phyloP scores from a whole-genome alignment of 192 early-diverging fungal genomes.

The Coemansia sp. region DNA sequence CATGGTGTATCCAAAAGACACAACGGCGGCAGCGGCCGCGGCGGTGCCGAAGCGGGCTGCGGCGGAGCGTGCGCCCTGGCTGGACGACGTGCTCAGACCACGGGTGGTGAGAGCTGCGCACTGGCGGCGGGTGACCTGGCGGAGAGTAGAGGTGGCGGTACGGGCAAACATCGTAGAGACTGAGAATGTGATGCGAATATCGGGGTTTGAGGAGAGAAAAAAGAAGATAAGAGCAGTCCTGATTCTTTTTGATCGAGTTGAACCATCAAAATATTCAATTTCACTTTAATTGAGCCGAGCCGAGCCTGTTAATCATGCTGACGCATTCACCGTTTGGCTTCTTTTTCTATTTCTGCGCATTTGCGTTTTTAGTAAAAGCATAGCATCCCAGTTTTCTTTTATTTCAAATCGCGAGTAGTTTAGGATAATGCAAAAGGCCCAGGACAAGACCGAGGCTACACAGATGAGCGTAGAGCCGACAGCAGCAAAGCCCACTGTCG shows the following conservation, averaged over 20 bases:
- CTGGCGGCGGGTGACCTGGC: conserved; percentile 51
- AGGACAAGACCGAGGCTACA: background rate
- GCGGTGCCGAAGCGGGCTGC: conserved; percentile 31
- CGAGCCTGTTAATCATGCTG: background rate
- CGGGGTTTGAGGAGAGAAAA: conserved; percentile 5
- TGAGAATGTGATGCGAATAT: background rate
- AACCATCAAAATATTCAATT: background rate
- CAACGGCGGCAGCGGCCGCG: conserved; percentile 24
- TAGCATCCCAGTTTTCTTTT: conserved; percentile 4
- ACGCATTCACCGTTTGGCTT: background rate
- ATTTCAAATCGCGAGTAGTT: conserved; percentile 1
- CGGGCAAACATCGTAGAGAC: conserved; percentile 41
- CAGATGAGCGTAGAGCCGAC: conserved; percentile 10
- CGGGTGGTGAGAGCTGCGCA: conserved; percentile 23
- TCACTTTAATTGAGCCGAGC: background rate
- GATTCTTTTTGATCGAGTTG: background rate
- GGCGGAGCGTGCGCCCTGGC: conserved; percentile 17
- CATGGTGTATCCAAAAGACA: conserved; percentile 36
- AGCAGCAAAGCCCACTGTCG: conserved; percentile 32
- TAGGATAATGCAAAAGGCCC: background rate
- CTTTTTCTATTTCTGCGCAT: background rate
- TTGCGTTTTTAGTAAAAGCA: background rate
- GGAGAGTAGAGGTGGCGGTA: conserved; percentile 27
- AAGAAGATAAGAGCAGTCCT: background rate
- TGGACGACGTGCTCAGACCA: conserved; percentile 28